Conservation (phyloP, 2,329 filamentous ascomycete genomes). For the Ascochyta pisi region DNA sequence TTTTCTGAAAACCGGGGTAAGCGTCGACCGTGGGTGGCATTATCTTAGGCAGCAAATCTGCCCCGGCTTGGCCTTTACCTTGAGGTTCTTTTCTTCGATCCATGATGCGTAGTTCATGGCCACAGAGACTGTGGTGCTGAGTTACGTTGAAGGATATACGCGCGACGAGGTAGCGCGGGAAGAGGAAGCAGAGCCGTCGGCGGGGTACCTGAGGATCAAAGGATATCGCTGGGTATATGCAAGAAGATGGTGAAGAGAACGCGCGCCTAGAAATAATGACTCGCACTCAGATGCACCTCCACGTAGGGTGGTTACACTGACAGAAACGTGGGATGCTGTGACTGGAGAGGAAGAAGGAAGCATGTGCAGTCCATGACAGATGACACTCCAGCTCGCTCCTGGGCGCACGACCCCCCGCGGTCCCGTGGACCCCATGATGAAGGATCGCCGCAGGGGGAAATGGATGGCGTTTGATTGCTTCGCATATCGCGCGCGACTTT, state of each 20-base stretch:
- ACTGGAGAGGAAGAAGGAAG: conserved; percentile 10
- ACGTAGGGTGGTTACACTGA: conserved; percentile 14
- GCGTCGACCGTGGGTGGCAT: conserved; percentile 15
- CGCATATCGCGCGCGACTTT: too few species aligned
- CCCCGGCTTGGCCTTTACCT: conserved; percentile 32
- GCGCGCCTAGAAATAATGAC: conserved; percentile 8
- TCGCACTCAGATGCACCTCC: conserved; percentile 6
- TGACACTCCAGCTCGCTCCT: conserved; percentile 23
- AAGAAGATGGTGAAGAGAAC: not conserved
- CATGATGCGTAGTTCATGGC: conserved; percentile 55
- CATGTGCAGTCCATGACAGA: conserved; percentile 10
- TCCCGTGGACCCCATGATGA: conserved; percentile 15
- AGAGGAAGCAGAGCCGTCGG: conserved; percentile 12
- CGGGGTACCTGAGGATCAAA: conserved; percentile 5
- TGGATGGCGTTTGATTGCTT: conserved; percentile 12
- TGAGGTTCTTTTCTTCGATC: conserved; percentile 55
- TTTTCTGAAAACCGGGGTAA: conserved; percentile 42
- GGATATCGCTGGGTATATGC: not conserved
- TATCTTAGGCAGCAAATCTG: conserved; percentile 18
- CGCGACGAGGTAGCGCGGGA: not conserved
- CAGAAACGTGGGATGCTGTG: conserved; percentile 15
- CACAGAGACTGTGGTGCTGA: conserved; percentile 13
- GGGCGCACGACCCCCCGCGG: not conserved
- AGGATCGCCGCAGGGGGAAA: conserved; percentile 24
- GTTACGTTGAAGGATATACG: conserved; percentile 8